Percentiles rank a stretch among this genome's conserved stretches.
Conservation (phyloP, 2,329 filamentous ascomycete genomes). For the Nothomitra cinnamomea region DNA sequence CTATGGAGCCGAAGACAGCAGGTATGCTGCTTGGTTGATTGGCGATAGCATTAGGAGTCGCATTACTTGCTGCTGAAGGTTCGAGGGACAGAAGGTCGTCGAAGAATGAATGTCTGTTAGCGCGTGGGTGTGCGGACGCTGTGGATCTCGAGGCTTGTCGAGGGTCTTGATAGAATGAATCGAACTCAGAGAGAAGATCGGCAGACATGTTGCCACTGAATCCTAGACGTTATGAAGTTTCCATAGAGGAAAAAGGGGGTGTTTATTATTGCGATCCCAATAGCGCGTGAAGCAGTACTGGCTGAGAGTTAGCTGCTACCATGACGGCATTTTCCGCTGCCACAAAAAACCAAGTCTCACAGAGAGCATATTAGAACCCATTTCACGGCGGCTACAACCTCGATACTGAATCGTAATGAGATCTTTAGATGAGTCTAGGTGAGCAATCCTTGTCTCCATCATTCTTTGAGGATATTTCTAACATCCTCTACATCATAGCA, state of each 20-base stretch:
- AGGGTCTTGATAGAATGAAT: constrained; percentile 27
- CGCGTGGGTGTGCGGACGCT: constrained; percentile 7
- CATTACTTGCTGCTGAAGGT: not conserved
- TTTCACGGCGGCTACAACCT: not conserved
- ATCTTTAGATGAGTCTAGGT: constrained; percentile 38
- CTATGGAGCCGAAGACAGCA: not conserved
- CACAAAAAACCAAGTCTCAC: not conserved
- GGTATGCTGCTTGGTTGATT: not conserved
- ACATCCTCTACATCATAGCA: constrained; percentile 25
- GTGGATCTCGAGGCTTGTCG: constrained; percentile 14
- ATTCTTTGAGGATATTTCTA: not conserved
- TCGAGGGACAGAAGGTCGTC: constrained; percentile 4
- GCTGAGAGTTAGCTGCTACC: too few species aligned
- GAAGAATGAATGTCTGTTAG: constrained; percentile 5
- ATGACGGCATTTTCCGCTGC: not conserved
- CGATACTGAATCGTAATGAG: constrained; percentile 27
- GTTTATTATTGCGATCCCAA: too few species aligned
- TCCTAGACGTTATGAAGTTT: not conserved
- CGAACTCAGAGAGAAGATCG: constrained; percentile 48
- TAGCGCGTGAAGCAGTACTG: too few species aligned
- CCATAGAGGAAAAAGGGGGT: too few species aligned
- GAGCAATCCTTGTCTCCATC: constrained; percentile 8
- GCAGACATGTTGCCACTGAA: constrained; percentile 35
- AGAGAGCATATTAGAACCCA: not conserved
- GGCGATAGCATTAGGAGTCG: not conserved